A percentile compares a stretch with the other conserved stretches of the same genome.
phyloP scores from a whole-genome alignment of 495 filamentous ascomycete genomes.

The Aspergillus conjunctus region DNA sequence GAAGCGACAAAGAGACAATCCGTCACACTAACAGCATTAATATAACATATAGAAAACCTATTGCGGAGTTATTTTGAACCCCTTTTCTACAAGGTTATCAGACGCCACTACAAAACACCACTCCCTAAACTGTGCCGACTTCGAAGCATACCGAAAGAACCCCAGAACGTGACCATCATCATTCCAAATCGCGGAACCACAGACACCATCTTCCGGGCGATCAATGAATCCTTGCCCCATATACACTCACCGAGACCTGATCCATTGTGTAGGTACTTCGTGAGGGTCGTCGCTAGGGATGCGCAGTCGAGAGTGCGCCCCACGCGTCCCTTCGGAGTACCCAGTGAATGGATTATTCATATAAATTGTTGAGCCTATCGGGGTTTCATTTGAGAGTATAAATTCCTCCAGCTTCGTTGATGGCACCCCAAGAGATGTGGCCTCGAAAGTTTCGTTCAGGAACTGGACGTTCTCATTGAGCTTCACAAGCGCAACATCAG shows the following conservation, averaged over 20 bases:
- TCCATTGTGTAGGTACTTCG: not conserved
- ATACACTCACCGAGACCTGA: not conserved
- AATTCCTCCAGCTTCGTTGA: constrained; percentile 5
- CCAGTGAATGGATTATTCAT: constrained; percentile 11
- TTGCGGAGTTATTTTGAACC: constrained; percentile 2
- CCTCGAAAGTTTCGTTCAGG: constrained; percentile 11
- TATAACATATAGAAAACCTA: not conserved
- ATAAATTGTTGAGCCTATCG: constrained; percentile 3
- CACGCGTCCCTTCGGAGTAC: constrained; percentile 10
- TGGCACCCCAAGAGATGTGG: not conserved
- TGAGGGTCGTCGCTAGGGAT: constrained; percentile 10
- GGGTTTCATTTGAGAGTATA: not conserved
- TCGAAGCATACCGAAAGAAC: constrained; percentile 14
- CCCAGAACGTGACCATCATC: constrained; percentile 8
- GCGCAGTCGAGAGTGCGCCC: constrained; percentile 3
- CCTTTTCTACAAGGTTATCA: not conserved
- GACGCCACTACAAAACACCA: constrained; percentile 2
- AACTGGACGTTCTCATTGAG: constrained; percentile 8
- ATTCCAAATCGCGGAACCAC: constrained; percentile 16
- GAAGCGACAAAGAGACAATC: too few species aligned
- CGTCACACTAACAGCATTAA: too few species aligned
- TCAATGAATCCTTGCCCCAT: constrained; percentile 9
- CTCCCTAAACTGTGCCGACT: not conserved
- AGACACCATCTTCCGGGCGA: not conserved
- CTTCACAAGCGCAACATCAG: constrained; percentile 14